Evolutionary conservation across 2,329 filamentous ascomycete genomes (phyloP).

Genomic region (Botryotinia convoluta): DNA sequence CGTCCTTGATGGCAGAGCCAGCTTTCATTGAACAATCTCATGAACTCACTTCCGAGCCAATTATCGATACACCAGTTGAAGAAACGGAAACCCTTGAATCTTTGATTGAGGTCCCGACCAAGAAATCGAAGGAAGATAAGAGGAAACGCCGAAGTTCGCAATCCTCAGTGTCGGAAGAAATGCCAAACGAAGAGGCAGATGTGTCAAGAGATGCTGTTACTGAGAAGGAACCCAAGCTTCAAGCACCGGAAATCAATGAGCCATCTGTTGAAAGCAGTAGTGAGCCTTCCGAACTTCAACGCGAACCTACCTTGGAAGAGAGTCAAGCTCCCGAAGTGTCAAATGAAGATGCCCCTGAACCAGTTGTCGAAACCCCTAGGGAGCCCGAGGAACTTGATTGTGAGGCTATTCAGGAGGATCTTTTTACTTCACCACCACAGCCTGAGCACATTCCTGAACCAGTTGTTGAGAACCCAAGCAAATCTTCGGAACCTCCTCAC

Average conservation of each 20-base stretch:
- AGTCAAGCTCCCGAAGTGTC: neutral
- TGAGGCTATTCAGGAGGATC: neutral
- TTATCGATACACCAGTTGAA: neutral
- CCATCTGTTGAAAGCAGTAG: neutral
- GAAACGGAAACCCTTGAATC: neutral
- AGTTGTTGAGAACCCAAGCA: neutral
- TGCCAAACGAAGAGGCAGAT: neutral
- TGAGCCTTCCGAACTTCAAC: neutral
- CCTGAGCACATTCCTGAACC: neutral
- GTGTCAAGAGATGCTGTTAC: neutral
- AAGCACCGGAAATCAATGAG: neutral
- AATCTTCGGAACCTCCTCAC: neutral
- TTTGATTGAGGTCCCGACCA: neutral
- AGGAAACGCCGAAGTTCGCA: slow-evolving; percentile 23
- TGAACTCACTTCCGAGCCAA: neutral
- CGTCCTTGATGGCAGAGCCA: neutral
- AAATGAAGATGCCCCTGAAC: neutral
- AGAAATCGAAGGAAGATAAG: slow-evolving; percentile 32
- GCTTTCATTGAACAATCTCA: neutral
- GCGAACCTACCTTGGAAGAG: neutral
- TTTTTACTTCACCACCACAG: neutral
- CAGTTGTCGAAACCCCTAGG: neutral
- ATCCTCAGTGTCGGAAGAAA: neutral
- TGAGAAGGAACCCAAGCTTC: neutral
- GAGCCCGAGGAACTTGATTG: neutral